Evolutionary conservation across 2,329 filamentous ascomycete species (phyloP).

Genomic region (Rutstroemia sp.): DNA sequence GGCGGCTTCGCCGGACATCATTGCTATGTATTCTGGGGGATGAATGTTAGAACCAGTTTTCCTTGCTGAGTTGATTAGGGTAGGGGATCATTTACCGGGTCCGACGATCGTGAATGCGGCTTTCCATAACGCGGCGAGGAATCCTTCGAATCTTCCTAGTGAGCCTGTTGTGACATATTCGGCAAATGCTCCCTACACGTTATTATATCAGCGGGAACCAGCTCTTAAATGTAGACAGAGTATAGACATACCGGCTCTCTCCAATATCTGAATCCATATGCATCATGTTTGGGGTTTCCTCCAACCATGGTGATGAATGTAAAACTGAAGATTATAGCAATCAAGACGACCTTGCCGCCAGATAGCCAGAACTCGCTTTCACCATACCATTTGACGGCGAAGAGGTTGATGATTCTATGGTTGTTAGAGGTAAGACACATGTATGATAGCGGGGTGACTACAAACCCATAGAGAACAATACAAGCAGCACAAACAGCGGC

Average conservation of each 20-base stretch:
- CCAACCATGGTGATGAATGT: conserved; percentile 69
- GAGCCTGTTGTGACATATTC: conserved; percentile 53
- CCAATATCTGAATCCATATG: conserved; percentile 67
- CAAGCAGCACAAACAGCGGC: conserved; percentile 32
- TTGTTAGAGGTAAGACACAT: conserved; percentile 3
- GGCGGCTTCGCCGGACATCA: conserved; percentile 62
- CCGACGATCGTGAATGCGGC: conserved; percentile 40
- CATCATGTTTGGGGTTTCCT: conserved; percentile 62
- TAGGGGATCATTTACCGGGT: conserved; percentile 29
- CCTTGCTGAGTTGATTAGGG: background rate
- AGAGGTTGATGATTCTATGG: conserved; percentile 49
- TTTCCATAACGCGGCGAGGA: conserved; percentile 44
- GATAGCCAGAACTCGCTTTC: conserved; percentile 67
- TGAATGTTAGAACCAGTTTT: background rate
- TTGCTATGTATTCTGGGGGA: conserved; percentile 44
- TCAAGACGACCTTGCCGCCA: conserved; percentile 34
- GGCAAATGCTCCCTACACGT: conserved; percentile 50
- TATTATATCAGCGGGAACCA: background rate
- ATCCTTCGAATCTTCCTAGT: conserved; percentile 63
- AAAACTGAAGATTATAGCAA: conserved; percentile 43
- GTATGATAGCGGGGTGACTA: background rate
- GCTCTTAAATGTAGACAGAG: background rate
- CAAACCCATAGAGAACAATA: conserved; percentile 43
- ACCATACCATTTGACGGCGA: conserved; percentile 59
- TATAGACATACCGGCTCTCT: conserved; percentile 34